A percentile compares a stretch with the other conserved stretches of the same genome.
These are phyloP conservation scores for Sarcomyxa edulis DNA, from an alignment of 768 basidiomycete species.

Conservation along the genomic window DNA sequence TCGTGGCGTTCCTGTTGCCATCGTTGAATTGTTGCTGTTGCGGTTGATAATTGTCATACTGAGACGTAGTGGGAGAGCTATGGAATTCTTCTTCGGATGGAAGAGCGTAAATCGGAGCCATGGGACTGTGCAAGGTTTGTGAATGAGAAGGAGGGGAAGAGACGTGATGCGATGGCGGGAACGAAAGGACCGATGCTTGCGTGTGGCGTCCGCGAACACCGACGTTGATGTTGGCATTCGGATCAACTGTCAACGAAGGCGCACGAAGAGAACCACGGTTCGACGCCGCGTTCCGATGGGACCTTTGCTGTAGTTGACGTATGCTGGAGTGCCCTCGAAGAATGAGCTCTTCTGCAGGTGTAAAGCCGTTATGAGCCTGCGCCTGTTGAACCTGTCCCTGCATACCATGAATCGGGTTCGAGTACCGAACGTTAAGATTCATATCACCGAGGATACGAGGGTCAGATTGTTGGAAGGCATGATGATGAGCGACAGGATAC, in stretches of 20 bases:
- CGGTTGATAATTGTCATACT: not conserved
- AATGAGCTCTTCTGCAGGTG: conserved; percentile 63
- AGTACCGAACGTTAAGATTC: no score
- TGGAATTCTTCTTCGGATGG: no score
- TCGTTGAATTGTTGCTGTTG: not conserved
- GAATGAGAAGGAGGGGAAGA: no score
- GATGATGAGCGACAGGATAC: no score
- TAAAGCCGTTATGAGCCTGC: conserved; percentile 52
- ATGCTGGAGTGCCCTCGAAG: conserved; percentile 55
- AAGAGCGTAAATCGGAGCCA: no score
- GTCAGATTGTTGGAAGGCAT: no score
- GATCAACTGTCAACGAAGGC: conserved; percentile 4
- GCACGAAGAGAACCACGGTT: conserved; percentile 4
- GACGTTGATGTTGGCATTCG: conserved; percentile 27
- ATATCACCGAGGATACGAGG: no score
- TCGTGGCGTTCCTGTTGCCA: conserved; percentile 1
- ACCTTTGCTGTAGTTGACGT: conserved; percentile 9
- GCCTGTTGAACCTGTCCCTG: no score
- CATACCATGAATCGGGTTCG: not conserved
- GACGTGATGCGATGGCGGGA: no score
- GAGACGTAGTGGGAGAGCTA: not conserved
- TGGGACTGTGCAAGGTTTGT: no score
- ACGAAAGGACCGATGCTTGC: conserved; percentile 27
- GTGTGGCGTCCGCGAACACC: conserved; percentile 39
- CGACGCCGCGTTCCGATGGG: conserved; percentile 7